Conservation (phyloP, 345 rosid genomes). For the Zanthoxylum bungeanum region DNA sequence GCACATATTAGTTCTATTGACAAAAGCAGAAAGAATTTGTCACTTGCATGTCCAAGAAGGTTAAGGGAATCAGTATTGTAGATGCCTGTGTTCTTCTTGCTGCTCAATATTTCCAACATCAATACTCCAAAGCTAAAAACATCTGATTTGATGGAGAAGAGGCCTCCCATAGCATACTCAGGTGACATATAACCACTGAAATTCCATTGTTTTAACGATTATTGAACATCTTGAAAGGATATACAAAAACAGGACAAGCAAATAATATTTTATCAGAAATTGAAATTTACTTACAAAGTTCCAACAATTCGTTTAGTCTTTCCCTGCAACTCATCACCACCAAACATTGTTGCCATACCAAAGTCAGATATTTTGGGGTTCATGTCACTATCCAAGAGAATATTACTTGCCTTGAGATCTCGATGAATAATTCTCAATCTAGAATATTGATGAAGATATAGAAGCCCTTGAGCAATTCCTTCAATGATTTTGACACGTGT, state of each 20-base stretch:
- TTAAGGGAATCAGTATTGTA: constrained; percentile 23
- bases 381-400: constrained; percentile 40
- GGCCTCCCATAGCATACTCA: constrained; percentile 16
- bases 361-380: constrained; percentile 51
- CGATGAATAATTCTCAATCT: constrained; percentile 27
- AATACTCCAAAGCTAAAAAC: constrained; percentile 10
- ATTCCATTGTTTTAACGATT: background rate
- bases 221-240: too few species aligned
- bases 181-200: constrained; percentile 46
- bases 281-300: constrained; percentile 37
- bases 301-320: constrained; percentile 41
- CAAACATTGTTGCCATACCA: constrained; percentile 53
- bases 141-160: constrained; percentile 9
- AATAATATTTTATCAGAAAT: background rate
- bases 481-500: constrained; percentile 22
- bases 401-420: constrained; percentile 38
- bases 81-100: constrained; percentile 47
- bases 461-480: constrained; percentile 37
- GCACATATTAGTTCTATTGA: background rate
- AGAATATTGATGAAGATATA: constrained; percentile 36
- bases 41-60: constrained; percentile 28
- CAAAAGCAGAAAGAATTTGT: background rate
- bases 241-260: background rate
- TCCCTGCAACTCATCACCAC: constrained; percentile 34
- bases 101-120: constrained; percentile 41